phyloP scores from a whole-genome alignment of 2,329 filamentous ascomycete species.

The Ophiocordyceps camponoti-leonardi region DNA sequence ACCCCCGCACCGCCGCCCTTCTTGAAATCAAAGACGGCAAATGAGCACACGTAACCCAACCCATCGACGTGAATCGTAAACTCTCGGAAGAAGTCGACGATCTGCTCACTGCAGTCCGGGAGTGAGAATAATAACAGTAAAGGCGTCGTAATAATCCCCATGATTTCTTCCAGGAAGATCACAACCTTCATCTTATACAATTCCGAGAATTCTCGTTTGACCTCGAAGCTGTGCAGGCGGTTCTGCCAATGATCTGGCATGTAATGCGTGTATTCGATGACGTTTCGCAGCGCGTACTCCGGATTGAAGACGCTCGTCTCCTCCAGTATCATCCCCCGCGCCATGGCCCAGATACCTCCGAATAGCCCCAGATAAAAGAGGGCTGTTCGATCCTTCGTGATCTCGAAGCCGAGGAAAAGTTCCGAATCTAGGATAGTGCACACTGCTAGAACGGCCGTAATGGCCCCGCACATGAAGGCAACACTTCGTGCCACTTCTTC shows the following conservation, averaged over 20 bases:
- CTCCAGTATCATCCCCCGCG: constrained; percentile 69
- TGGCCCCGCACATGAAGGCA: constrained; percentile 71
- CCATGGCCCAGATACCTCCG: constrained; percentile 66
- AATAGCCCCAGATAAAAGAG: constrained; percentile 82
- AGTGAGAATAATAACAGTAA: constrained; percentile 76
- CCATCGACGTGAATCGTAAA: constrained; percentile 96
- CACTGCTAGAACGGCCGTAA: constrained; percentile 70
- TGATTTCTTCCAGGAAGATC: constrained; percentile 81
- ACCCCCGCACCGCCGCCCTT: constrained; percentile 42
- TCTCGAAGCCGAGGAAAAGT: constrained; percentile 78
- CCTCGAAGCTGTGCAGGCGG: constrained; percentile 82
- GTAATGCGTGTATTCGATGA: constrained; percentile 88
- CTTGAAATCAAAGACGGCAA: constrained; percentile 94
- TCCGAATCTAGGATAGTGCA: constrained; percentile 82
- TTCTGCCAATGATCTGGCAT: constrained; percentile 78
- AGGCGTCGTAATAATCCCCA: constrained; percentile 85
- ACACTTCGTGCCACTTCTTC: constrained; percentile 72
- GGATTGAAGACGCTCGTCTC: constrained; percentile 85
- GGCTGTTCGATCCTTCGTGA: constrained; percentile 73
- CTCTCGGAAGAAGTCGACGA: constrained; percentile 95
- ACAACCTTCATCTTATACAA: constrained; percentile 86
- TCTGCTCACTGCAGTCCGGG: constrained; percentile 74
- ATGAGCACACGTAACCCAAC: constrained; percentile 89
- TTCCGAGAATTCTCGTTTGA: constrained; percentile 75
- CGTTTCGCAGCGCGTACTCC: constrained; percentile 70